Evolutionary conservation across 768 basidiomycete species (phyloP), one percentile per base, ranked within the genome.

Genomic region (Mycena belliarum): DNA sequence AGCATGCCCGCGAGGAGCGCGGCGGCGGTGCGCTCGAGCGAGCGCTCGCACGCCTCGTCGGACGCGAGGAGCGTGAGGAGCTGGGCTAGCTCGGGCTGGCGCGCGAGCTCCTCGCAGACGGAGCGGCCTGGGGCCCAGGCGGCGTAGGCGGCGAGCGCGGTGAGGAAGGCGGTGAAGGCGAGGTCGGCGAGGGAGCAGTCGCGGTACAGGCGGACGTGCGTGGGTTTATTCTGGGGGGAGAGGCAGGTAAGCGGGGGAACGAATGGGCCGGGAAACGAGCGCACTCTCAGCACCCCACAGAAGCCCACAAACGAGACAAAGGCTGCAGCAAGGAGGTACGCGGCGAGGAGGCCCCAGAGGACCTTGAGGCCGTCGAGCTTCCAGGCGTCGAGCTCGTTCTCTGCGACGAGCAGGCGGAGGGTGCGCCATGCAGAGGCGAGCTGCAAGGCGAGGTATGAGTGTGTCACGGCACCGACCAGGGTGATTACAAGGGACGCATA

Each of bases 1-100:
- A 83, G 76, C 73, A 88, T 79, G 42, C 84, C 68, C 2, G 78
- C 83, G 46, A 90, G 73, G 32, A 83, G 76, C 0, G 76, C 85
- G 57, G 88, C 68, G 29, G 86, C 78, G 87, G 87, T 90, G 55
- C 81, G 79, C 68, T 87, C 88, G 45, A 91, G 79, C 87, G 87
- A 91, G 56, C 81, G 79, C 66, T 93, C 91, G 68, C 91, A 93
- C 62, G 91, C 90, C 72, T 92, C 90, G 41, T 55, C 60, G 12
- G 48, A 52, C 4, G 49, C 12, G 23, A 89, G 71, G 67, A 89
- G 87, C 48, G 81, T 77, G 72, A 90, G 71, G 63, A 83, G 84
- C 10, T 84, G 42, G 72, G 91, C 79, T 40, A 92, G 74, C 67
- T 91, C 89, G 18, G 89, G 86, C 52, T 91, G 87, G 41, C 41